Evolutionary conservation across 176 grass and related monocot genomes (phyloP), one percentile per base, ranked within the genome.

Genomic region (Aegilops umbellulata): DNA sequence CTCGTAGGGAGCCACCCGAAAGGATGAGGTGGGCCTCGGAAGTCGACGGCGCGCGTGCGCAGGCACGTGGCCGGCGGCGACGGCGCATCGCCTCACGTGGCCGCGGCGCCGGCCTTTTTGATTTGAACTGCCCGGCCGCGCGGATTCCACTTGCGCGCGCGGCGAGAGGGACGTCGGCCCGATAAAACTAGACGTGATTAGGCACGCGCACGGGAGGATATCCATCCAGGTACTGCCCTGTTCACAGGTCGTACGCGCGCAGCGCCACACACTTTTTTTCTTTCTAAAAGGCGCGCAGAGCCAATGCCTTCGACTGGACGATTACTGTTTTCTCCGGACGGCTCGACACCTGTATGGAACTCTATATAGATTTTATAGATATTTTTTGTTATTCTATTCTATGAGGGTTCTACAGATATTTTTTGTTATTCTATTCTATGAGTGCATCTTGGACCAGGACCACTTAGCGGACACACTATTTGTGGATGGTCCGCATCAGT

Each of bases 261-360:
- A n/a, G 8, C 55, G 57, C 41, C 60, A 39, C 69, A 62, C 1
- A 24, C 12, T 23, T 46, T 46, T 42, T 44, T 12, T 46, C 13
- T 10, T 42, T 42, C 41, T 46, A 10, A 42, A 39, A 39, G 41
- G 11, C 41, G 10, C 41, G 42, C 12, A 4, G 8, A 65, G 57
- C 79, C 23, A 88, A 51, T 84, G 76, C 65, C 62, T 51, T 64
- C 81, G 41, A 42, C 76, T 30, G 55, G 86, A 82, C 23, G 23
- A 19, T 27, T 30, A 87, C 19, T 58, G 68, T 29, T 64, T 80
- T 53, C 7, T 62, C 2, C 10, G 3, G 29, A 36, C 47, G 23
- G 22, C 76, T 78, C 31, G 4, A 69, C 80, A 57, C 44, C 80
- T 69, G 44, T 29, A 30, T 82, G 44, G 65, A 69, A 24, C 8